These are phyloP conservation scores for Geosmithia putterillii DNA, from an alignment of 2,329 filamentous ascomycete genomes.

Conservation along the genomic window DNA sequence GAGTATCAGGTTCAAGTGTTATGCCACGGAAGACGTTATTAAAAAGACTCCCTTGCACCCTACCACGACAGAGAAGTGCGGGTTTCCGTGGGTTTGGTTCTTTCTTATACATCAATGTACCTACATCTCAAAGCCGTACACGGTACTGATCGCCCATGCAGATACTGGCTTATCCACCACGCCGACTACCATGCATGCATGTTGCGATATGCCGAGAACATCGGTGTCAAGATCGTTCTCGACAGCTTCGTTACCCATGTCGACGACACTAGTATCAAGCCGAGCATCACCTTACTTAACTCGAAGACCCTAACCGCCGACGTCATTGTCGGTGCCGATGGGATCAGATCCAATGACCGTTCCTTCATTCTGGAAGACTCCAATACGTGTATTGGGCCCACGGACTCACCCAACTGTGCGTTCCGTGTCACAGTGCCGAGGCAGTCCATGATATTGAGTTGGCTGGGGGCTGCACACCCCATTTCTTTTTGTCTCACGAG, in stretches of 20 bases:
- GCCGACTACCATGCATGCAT: constrained; percentile 7
- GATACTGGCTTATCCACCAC: constrained; percentile 6
- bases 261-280: background rate
- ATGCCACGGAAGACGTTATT: constrained; percentile 3
- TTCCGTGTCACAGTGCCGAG: constrained; percentile 3
- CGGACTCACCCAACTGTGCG: constrained; percentile 3
- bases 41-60: constrained; percentile 3
- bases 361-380: constrained; percentile 1
- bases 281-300: background rate
- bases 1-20: constrained; percentile 3
- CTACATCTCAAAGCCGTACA: no score
- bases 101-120: no score
- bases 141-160: background rate
- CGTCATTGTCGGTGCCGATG: constrained; percentile 4
- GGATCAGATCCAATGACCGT: constrained; percentile 2
- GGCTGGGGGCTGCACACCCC: no score
- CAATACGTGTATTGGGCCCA: constrained; percentile 1
- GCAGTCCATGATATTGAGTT: constrained; percentile 2
- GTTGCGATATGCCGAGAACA: constrained; percentile 3
- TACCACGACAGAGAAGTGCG: constrained; percentile 1
- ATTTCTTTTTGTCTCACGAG: no score
- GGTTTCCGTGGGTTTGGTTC: constrained; percentile 1
- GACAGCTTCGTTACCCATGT: constrained; percentile 1
- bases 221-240: constrained; percentile 4
- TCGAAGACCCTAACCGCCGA: constrained; percentile 5